Evolutionary conservation across 257 asterid genomes (phyloP).

Genomic region (Prunella vulgaris): DNA sequence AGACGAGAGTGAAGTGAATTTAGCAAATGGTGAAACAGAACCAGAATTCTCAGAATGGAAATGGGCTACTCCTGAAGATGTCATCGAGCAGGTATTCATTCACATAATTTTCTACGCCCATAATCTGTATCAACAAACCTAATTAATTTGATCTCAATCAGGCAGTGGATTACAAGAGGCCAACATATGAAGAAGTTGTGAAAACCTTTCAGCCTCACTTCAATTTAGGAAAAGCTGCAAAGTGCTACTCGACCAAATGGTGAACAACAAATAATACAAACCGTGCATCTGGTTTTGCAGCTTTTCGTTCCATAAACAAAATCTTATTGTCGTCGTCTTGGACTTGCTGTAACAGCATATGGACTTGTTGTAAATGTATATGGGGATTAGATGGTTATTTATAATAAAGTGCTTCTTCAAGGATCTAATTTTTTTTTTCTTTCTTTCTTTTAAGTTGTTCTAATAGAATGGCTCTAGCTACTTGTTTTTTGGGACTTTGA

Average conservation of each 20-base stretch:
- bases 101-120: background rate
- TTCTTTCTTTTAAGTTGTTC: background rate
- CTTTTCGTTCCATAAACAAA: conserved; percentile 8
- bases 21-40: conserved; percentile 70
- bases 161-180: conserved; percentile 99
- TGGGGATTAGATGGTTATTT: conserved; percentile 28
- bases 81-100: conserved; percentile 69
- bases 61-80: conserved; percentile 91
- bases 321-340: conserved; percentile 12
- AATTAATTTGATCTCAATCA: conserved; percentile 25
- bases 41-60: conserved; percentile 96
- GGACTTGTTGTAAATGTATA: conserved; percentile 41
- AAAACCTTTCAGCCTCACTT: conserved; percentile 53
- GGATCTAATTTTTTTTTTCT: background rate
- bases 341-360: conserved; percentile 12
- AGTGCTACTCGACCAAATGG: conserved; percentile 84
- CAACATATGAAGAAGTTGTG: conserved; percentile 87
- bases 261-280: conserved; percentile 45
- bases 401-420: conserved; percentile 31
- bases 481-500: background rate
- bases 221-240: conserved; percentile 53
- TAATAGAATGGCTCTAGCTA: background rate
- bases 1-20: conserved; percentile 77
- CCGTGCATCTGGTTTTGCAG: conserved; percentile 17
- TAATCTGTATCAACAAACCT: conserved; percentile 16